Evolutionary conservation across 2,329 filamentous ascomycete species (phyloP), one percentile per base, ranked within the genome.

Genomic region (Fusarium sterilihyphosum): DNA sequence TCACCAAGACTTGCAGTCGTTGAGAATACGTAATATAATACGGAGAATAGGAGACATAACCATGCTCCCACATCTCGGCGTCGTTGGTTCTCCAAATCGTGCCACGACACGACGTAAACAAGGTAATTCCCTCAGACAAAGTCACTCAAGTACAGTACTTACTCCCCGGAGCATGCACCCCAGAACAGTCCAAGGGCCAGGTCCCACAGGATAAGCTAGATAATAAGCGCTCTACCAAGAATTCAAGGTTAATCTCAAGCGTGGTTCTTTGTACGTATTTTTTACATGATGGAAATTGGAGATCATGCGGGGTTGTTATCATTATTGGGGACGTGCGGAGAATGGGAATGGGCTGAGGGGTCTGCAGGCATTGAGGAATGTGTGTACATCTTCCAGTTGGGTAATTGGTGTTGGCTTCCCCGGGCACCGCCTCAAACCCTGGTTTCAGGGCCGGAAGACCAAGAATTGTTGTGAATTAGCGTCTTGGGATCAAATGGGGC

Each of bases 241-340:
- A 68, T 43, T 63, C 61, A 65, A 71, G 66, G 68, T 70, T 70
- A 70, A 67, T 63, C 43, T 43, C 37, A 63, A 70, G 67, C 47
- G 58, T 46, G 68, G 61, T 77, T 76, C 41, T 49, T 65, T 63
- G 73, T 77, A 77, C 75, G 74, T 77, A 77, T 50, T 66, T 67
- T 58, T 77, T 77, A 77, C 75, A 59, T 77, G 59, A 77, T 77
- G 40, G 61, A 77, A 77, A 77, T 74, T 76, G 75, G 73, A 72
- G 74, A 61, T 56, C 31, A 41, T 66, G 73, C 65, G 72, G 73
- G 37, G 31, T n/a, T 43, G 46, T 50, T 57, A 75, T 73, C 56
- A 50, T 65, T 73, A 37, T 72, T 70, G 64, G 60, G 67, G 70
- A 67, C 68, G 60, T 75, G 71, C 72, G 72, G 71, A 66, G 72